Evolutionary conservation across 257 asterid genomes (phyloP).

Genomic region (Nicotiana knightiana): DNA sequence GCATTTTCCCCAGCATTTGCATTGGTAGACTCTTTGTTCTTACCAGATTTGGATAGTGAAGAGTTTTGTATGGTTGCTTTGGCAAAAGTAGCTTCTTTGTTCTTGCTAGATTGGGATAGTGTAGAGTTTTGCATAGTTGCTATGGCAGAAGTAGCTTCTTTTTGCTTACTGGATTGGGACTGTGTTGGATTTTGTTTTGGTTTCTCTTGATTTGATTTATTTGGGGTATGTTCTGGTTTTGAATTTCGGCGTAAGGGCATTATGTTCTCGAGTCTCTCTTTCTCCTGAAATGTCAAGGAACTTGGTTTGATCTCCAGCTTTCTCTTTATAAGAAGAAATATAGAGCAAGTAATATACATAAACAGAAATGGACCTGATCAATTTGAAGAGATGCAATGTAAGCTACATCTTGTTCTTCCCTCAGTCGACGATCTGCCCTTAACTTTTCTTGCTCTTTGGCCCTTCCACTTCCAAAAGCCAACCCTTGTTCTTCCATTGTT

Average conservation of each 20-base stretch:
- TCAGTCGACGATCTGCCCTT: slow-evolving; percentile 40
- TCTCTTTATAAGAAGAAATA: not conserved
- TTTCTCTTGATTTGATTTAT: slow-evolving; percentile 13
- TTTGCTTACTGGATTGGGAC: slow-evolving; percentile 24
- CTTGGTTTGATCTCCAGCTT: not conserved
- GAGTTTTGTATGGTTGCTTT: slow-evolving; percentile 26
- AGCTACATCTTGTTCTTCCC: slow-evolving; percentile 87
- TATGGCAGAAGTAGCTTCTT: slow-evolving; percentile 12
- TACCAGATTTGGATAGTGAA: not conserved
- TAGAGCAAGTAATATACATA: not conserved
- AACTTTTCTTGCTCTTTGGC: slow-evolving; percentile 40
- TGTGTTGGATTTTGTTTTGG: slow-evolving; percentile 15
- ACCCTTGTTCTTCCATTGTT: slow-evolving; percentile 75
- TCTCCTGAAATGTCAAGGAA: slow-evolving; percentile 36
- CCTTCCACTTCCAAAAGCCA: slow-evolving; percentile 50
- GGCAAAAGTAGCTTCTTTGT: slow-evolving; percentile 13
- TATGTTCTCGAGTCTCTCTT: slow-evolving; percentile 32
- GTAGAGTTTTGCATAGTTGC: slow-evolving; percentile 12
- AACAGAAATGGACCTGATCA: slow-evolving; percentile 49
- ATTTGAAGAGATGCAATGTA: slow-evolving; percentile 58
- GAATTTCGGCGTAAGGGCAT: slow-evolving; percentile 18
- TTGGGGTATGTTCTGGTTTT: slow-evolving; percentile 15
- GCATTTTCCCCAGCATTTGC: slow-evolving; percentile 30
- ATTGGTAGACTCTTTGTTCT: not conserved
- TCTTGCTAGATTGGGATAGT: slow-evolving; percentile 23